Conservation (phyloP, 2,329 filamentous ascomycete genomes). For the Madurella mycetomatis region DNA sequence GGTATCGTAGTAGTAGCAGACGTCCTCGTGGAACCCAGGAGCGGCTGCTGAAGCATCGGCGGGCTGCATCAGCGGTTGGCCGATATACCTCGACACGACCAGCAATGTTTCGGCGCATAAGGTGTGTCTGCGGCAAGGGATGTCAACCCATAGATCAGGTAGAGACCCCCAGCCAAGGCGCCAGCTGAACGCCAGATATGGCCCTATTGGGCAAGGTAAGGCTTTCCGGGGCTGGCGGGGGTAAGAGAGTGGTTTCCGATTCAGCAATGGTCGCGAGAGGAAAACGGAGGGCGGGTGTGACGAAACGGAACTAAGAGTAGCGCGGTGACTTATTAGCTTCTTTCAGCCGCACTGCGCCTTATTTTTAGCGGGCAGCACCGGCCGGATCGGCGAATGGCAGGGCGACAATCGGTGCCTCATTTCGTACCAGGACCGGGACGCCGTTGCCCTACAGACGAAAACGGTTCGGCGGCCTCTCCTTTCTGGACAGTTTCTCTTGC, state of each 20-base stretch:
- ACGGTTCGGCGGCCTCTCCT: conserved; percentile 18
- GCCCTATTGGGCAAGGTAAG: conserved; percentile 19
- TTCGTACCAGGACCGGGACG: conserved; percentile 9
- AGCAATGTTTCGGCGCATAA: background rate
- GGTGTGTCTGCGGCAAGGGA: conserved; percentile 15
- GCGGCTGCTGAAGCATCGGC: conserved; percentile 5
- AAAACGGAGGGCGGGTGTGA: conserved; percentile 4
- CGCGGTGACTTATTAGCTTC: background rate
- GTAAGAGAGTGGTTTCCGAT: conserved; percentile 9
- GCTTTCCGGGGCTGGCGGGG: conserved; percentile 9
- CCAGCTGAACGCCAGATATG: conserved; percentile 16
- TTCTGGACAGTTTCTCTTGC: conserved; percentile 1
- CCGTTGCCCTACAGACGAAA: conserved; percentile 8
- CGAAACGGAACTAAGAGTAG: conserved; percentile 3
- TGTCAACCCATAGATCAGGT: background rate
- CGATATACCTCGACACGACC: background rate
- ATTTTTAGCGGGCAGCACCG: conserved; percentile 17
- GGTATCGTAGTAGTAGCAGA: background rate
- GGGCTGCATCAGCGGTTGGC: conserved; percentile 1
- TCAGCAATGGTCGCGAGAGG: conserved; percentile 13
- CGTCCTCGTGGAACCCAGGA: conserved; percentile 4
- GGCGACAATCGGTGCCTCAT: conserved; percentile 8
- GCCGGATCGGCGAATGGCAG: conserved; percentile 15
- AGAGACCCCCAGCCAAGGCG: conserved; percentile 12
- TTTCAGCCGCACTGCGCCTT: conserved; percentile 27